Evolutionary conservation across 2,329 filamentous ascomycete species (phyloP).

Genomic region (Massarina eburnea): DNA sequence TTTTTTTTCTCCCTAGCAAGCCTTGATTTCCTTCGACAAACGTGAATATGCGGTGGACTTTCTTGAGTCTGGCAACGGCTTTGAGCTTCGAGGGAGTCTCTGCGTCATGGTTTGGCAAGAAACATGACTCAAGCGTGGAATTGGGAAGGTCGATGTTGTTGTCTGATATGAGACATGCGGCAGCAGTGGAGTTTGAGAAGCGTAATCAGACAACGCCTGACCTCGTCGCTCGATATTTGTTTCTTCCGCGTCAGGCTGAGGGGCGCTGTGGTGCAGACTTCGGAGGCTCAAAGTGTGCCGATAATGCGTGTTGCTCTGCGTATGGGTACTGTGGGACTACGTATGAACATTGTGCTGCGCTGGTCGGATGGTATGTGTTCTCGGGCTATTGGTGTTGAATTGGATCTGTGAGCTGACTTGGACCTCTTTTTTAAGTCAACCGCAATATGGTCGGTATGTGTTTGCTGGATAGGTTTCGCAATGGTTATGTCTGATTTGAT

Average conservation of each 20-base stretch:
- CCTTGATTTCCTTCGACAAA: background rate
- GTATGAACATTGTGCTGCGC: conserved; percentile 20
- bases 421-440: conserved; percentile 26
- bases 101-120: conserved; percentile 13
- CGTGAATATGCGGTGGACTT: conserved; percentile 23
- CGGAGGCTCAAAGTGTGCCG: conserved; percentile 17
- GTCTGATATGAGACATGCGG: conserved; percentile 3
- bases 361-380: conserved; percentile 28
- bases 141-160: conserved; percentile 1
- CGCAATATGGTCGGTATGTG: conserved; percentile 18
- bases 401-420: conserved; percentile 13
- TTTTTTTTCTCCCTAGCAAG: background rate
- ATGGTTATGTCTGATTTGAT: background rate
- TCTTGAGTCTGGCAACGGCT: conserved; percentile 15
- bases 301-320: conserved; percentile 26
- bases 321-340: conserved; percentile 32
- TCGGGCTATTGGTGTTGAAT: background rate
- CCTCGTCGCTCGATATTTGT: conserved; percentile 13
- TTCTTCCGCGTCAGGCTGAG: conserved; percentile 19
- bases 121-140: conserved; percentile 5
- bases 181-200: conserved; percentile 5
- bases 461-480: no score
- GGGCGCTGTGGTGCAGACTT: conserved; percentile 29
- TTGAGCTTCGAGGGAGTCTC: conserved; percentile 19
- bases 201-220: conserved; percentile 18